Conservation (phyloP, 352 stramenopile species). For the Stephanocyclus meneghinianus region DNA sequence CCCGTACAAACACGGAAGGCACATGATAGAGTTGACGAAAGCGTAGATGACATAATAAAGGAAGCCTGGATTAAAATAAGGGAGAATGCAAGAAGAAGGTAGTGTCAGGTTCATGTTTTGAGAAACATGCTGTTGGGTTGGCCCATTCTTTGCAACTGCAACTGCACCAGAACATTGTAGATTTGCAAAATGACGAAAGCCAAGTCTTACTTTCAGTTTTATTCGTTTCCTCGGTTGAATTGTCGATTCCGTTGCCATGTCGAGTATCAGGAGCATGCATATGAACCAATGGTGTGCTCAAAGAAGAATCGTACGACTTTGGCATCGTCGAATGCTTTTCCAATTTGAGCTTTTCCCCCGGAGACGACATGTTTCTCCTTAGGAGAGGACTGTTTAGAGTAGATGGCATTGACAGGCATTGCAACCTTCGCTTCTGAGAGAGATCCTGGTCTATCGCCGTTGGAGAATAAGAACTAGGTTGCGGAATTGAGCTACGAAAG, state of each 20-base stretch:
- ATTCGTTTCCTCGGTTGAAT: slow-evolving; percentile 8
- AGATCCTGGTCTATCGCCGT: neutral
- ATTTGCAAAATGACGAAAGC: neutral
- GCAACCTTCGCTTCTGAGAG: neutral
- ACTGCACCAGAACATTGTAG: neutral
- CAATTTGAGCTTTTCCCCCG: neutral
- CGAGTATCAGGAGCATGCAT: neutral
- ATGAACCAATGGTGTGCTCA: slow-evolving; percentile 12
- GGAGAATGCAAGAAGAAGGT: neutral
- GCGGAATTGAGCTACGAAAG: slow-evolving; percentile 22
- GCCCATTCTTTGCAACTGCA: no score
- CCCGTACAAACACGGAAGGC: slow-evolving; percentile 91
- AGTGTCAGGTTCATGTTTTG: neutral
- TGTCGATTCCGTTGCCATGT: neutral
- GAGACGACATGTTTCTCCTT: neutral
- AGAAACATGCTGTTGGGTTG: neutral
- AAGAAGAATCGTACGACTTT: slow-evolving; percentile 16
- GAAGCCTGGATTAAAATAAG: slow-evolving; percentile 30
- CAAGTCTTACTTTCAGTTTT: slow-evolving; percentile 23
- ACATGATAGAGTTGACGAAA: slow-evolving; percentile 86
- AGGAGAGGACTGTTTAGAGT: slow-evolving; percentile 34
- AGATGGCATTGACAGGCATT: slow-evolving; percentile 2
- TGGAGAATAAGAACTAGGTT: neutral
- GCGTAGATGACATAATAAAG: slow-evolving; percentile 61
- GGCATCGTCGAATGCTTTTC: neutral